These are phyloP conservation scores for Dryadomyces quercivorus DNA, from an alignment of 2,329 filamentous ascomycete species.

Conservation along the genomic window DNA sequence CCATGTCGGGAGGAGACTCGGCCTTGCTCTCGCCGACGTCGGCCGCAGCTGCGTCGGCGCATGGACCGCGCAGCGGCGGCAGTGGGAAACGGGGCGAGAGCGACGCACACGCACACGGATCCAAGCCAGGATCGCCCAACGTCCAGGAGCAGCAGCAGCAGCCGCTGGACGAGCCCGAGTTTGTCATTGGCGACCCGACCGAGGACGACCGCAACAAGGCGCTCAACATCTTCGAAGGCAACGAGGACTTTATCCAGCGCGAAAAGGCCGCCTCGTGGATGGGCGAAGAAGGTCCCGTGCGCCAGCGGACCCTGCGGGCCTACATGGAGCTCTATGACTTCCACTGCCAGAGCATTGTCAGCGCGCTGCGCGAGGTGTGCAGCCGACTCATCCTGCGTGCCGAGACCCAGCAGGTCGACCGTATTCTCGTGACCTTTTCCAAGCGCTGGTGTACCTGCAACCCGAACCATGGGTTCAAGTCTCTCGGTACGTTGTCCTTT, in stretches of 20 bases:
- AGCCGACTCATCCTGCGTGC: slow-evolving; percentile 70
- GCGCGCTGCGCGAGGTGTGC: slow-evolving; percentile 69
- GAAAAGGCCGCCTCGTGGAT: slow-evolving; percentile 78
- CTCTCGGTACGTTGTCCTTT: slow-evolving; percentile 44
- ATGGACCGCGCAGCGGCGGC: background rate
- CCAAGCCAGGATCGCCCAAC: slow-evolving; percentile 20
- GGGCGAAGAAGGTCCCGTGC: slow-evolving; percentile 57
- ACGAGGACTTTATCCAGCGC: slow-evolving; percentile 68
- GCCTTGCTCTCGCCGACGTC: background rate
- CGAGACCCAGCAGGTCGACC: slow-evolving; percentile 93
- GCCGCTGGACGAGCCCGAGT: slow-evolving; percentile 44
- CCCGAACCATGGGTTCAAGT: slow-evolving; percentile 83
- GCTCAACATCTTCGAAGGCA: slow-evolving; percentile 70
- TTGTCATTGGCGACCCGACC: slow-evolving; percentile 44
- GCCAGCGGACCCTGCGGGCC: slow-evolving; percentile 50
- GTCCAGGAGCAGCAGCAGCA: slow-evolving; percentile 21
- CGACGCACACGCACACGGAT: slow-evolving; percentile 16
- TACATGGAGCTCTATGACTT: slow-evolving; percentile 95
- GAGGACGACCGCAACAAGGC: slow-evolving; percentile 68
- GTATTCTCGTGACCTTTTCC: slow-evolving; percentile 81
- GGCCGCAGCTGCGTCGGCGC: background rate
- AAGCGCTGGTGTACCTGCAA: slow-evolving; percentile 91
- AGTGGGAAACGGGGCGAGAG: slow-evolving; percentile 10
- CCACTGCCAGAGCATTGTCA: slow-evolving; percentile 65
- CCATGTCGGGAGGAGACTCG: background rate